Base-by-base conservation (phyloP, 805 yeast species). In the Crinitomyces ghanaensis region DNA sequence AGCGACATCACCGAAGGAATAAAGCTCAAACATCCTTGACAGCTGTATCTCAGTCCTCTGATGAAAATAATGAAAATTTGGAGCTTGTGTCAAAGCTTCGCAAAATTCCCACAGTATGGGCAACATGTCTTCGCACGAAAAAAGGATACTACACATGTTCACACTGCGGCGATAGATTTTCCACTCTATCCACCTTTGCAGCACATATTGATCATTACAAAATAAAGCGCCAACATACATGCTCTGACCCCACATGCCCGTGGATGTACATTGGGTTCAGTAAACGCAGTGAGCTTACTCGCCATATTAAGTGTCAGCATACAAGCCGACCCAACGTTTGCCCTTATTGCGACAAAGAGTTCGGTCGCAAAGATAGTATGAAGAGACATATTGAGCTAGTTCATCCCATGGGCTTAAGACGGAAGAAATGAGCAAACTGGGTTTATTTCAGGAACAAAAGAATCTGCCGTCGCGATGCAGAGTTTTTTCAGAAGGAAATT, bases 191-290 rank as follows among this genome's bases (percentile, higher is more conserved):
- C 11, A 46, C 44, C n/a, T 46, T 63, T 20, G 48, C 60, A 12
- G 52, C 52, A 20, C 68, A 63, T 41, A 54, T 59, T 30, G 62
- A 59, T 26, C 43, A 42, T 19, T 46, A 44, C 29, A 41, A 53
- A 8, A 43, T 60, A 12, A 42, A 44, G 13, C 50, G 68, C 11
- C 54, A 58, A 2, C 55, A 44, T 41, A 46, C 46, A 19, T 64
- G 70, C 39, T 43, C 51, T 2, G 42, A 49, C 12, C 33, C 39
- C 5, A 45, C 42, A 5, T 64, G 70, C 25, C 65, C 66, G 3
- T 65, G 67, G 68, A 50, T 52, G 19, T 41, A 55, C 9, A 57
- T 64, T 17, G 69, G 69, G 2, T 63, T 61, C 39, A 45, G 49
- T 31, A 56, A 51, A 37, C 42, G 49, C 13, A 46, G 59, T 36